Base-by-base conservation (phyloP, 1,284 basidiomycete species). In the Fomitopsis betulina region DNA sequence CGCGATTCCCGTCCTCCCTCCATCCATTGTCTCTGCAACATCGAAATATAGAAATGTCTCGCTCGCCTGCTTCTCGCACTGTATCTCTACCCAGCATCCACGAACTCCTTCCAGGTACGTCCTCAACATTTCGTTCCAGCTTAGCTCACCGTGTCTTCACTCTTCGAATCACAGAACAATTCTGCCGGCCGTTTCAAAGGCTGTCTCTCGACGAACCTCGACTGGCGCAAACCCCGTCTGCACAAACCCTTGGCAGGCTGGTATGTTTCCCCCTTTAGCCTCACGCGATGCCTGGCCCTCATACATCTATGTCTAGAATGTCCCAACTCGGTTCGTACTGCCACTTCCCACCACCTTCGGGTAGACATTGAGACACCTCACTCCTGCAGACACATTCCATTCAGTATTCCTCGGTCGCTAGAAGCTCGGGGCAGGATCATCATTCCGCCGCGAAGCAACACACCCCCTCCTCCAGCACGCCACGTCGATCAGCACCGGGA, bases 401-500 rank as follows among this genome's bases (percentile, higher is more conserved):
- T 17, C 45, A 21, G 27, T 25, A 9, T 21, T 17, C 15, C 3
- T 15, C 45, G 12, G 25, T 30, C 45, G 15, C 21, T 12, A 15
- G 25, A 47, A 27, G 25, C 45, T 30, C 45, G 13, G 45, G 8
- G 25, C 13, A 47, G 25, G 45, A 17, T 17, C 7, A 17, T 17
- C 7, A 3, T 27, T 21, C 21, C 45, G 45, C 25, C 45, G 15
- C 45, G 45, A 2, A 12, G 25, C 13, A 21, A 47, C 9, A 12
- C 45, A 30, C 17, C 49, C 5, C 33, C 25, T 8, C 13, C 33
- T 13, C 49, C 17, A 35, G n/a, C n/a, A 10, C 49, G n/a, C 9
- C 32, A 33, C 15, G 10, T 32, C 49, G 49, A 51, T 51, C 33
- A 39, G n/a, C 33, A 39, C 13, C 55, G 55, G 19, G 70, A 70